Evolutionary conservation across 192 early-diverging fungal species (phyloP), one percentile per base, ranked within the genome.

Genomic region (Endogone sp.): DNA sequence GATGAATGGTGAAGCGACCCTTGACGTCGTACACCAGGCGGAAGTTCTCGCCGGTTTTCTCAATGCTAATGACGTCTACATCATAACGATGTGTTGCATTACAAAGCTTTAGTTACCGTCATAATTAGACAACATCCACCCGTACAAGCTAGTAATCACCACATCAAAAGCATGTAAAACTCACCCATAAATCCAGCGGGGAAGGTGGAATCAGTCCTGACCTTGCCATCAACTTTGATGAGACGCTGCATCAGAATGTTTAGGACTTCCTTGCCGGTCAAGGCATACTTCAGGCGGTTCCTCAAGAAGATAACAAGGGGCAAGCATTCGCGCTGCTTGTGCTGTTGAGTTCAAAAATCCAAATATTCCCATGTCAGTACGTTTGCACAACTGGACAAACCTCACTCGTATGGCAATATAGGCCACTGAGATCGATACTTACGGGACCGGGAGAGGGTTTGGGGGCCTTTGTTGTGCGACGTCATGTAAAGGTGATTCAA

Each of bases 321-420:
- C 75, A 99, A 88, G 84, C 94, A 99, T 86, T 99, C 98, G 75
- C 98, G 94, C 76, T 92, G 88, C 93, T 98, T 99, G 94, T 99
- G 96, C n/a, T n/a, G n/a, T n/a, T n/a, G n/a, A n/a, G n/a, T n/a
- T n/a, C n/a, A n/a, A n/a, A n/a, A n/a, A n/a, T n/a, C n/a, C n/a
- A n/a, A n/a, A n/a, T n/a, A n/a, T n/a, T n/a, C n/a, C n/a, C n/a
- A n/a, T n/a, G n/a, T n/a, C n/a, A n/a, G n/a, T n/a, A n/a, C n/a
- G n/a, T n/a, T n/a, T n/a, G n/a, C n/a, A n/a, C n/a, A n/a, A n/a
- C n/a, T n/a, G n/a, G n/a, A n/a, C n/a, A n/a, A n/a, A n/a, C n/a
- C n/a, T n/a, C n/a, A n/a, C n/a, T n/a, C n/a, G n/a, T n/a, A n/a
- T n/a, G n/a, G n/a, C n/a, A n/a, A n/a, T n/a, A n/a, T n/a, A n/a